These are phyloP conservation scores for Clarireedia paspali DNA, from an alignment of 2,329 filamentous ascomycete genomes.

Conservation along the genomic window DNA sequence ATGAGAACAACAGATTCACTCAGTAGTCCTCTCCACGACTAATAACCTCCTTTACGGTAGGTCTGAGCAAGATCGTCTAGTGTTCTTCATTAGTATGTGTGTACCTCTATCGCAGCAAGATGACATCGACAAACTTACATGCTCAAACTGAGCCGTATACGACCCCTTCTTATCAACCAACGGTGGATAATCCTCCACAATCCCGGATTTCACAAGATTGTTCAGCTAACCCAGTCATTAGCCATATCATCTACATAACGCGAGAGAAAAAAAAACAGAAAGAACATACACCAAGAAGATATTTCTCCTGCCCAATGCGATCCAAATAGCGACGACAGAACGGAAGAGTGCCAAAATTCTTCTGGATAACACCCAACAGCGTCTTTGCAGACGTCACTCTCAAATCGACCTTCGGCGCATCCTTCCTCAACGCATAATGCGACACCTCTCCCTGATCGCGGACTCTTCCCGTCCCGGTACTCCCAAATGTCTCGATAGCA, in stretches of 20 bases:
- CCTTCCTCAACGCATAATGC: conserved; percentile 71
- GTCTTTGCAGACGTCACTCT: conserved; percentile 76
- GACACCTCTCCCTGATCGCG: conserved; percentile 74
- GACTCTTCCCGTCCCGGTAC: conserved; percentile 83
- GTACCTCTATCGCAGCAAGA: not conserved
- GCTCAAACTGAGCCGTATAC: conserved; percentile 90
- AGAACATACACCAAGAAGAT: conserved; percentile 69
- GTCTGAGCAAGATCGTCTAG: conserved; percentile 68
- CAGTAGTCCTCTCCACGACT: conserved; percentile 80
- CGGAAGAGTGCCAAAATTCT: conserved; percentile 90
- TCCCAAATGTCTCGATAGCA: conserved; percentile 93
- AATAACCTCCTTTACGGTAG: conserved; percentile 79
- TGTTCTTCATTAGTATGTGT: conserved; percentile 33
- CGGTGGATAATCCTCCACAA: conserved; percentile 86
- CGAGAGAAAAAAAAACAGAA: not conserved
- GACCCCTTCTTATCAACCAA: conserved; percentile 88
- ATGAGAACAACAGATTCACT: not conserved
- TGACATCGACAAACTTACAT: conserved; percentile 46
- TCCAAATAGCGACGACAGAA: conserved; percentile 90
- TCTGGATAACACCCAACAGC: conserved; percentile 81
- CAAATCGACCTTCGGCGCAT: conserved; percentile 69
- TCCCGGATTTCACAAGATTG: conserved; percentile 71
- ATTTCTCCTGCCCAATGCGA: conserved; percentile 89
- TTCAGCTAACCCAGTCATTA: conserved; percentile 56
- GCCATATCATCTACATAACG: not conserved